Evolutionary conservation across 1,284 basidiomycete species (phyloP), one percentile per base, ranked within the genome.

Genomic region (Coniophora puteana): DNA sequence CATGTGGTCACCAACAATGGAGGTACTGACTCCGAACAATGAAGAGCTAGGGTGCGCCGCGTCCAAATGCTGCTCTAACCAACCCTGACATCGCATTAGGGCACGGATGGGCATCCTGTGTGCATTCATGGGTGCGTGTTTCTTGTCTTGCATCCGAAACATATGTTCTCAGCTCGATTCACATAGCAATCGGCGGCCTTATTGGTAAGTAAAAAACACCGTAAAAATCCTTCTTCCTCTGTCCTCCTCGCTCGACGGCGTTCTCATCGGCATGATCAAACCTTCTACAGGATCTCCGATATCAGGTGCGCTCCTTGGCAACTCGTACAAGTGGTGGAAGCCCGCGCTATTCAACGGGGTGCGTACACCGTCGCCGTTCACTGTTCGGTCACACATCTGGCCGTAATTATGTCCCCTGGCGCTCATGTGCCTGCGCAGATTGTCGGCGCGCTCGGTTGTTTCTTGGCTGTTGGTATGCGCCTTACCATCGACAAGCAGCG

Each of bases 291-390:
- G 61, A 4, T 24, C 55, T 3, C 61, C 61, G 2, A 60, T 59
- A 12, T 52, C 48, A 14, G 57, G 58, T 23, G 55, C 55, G n/a
- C 51, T 63, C n/a, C 22, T 63, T 23, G 57, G 57, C 3, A 4
- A 12, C 3, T 43, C 28, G 21, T 60, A 62, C 38, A 33, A 45
- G 23, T 63, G 61, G 61, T 61, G 51, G 55, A 56, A 47, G 3
- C 51, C 61, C 4, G 51, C 44, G 4, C n/a, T 55, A 11, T 61
- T 63, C 41, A 57, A 46, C 38, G 53, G 41, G 35, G 61, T 58
- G 16, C 18, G n/a, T 14, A 14, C 16, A 37, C 8, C 7, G 4
- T 2, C 1, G 18, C 14, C 8, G 16, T 27, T 10, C 8, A 8
- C 36, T 3, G 3, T 21, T 45, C 8, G 31, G 24, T n/a, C n/a